A percentile compares a stretch with the other conserved stretches of the same genome.
Conservation (phyloP, 2,329 filamentous ascomycete species). For the Mariannaea elegans region DNA sequence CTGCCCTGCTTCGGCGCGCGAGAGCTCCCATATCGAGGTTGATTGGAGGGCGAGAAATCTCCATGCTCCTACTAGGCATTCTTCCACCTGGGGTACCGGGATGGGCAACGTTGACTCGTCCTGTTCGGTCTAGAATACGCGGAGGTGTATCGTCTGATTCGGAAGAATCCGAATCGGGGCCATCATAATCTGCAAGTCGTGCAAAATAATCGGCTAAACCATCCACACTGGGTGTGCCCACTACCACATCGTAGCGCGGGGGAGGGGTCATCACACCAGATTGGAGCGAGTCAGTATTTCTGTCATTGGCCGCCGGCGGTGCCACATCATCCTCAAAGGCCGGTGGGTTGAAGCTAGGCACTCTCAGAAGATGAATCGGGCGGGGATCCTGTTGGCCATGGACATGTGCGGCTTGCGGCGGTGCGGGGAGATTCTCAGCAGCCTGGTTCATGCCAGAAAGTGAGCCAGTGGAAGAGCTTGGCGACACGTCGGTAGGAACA, state of each 20-base stretch:
- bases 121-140: constrained; percentile 59
- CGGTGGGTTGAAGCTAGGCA: constrained; percentile 88
- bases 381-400: constrained; percentile 56
- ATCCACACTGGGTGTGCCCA: constrained; percentile 74
- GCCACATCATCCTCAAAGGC: constrained; percentile 79
- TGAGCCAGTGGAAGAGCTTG: constrained; percentile 67
- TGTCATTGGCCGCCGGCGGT: constrained; percentile 46
- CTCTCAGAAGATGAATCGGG: constrained; percentile 85
- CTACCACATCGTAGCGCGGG: constrained; percentile 82
- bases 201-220: constrained; percentile 87
- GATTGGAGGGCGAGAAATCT: constrained; percentile 55
- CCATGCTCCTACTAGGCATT: constrained; percentile 65
- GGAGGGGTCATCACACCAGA: constrained; percentile 75
- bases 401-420: constrained; percentile 65
- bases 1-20: constrained; percentile 35
- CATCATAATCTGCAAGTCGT: constrained; percentile 70
- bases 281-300: constrained; percentile 25
- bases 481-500: constrained; percentile 68
- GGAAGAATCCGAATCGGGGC: constrained; percentile 51
- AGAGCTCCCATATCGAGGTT: constrained; percentile 39
- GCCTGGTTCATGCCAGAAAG: constrained; percentile 51
- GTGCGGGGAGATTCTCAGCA: constrained; percentile 50
- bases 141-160: constrained; percentile 55
- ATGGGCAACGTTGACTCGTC: constrained; percentile 66
- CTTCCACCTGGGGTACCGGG: constrained; percentile 63